Evolutionary conservation across 352 stramenopile genomes (phyloP).

Genomic region (Albugo laibachii): DNA sequence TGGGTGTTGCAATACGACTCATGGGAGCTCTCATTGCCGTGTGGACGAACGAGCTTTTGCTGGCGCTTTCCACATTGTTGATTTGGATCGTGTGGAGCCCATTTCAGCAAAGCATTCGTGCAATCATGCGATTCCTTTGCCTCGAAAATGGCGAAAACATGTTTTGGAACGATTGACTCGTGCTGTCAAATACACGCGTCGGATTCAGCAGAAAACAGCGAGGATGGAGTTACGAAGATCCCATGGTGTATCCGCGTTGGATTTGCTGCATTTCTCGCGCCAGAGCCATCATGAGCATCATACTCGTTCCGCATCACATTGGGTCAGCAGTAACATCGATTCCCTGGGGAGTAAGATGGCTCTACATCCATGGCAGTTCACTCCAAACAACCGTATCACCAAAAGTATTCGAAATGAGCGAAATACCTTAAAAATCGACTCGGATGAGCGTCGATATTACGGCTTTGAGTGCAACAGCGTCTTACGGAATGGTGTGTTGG

Average conservation of each 20-base stretch:
- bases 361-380: too few relatives aligned
- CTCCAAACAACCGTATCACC: too few relatives aligned
- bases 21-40: constrained; percentile 12
- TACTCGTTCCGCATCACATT: background rate
- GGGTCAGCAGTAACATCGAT: background rate
- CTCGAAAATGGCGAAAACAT: constrained; percentile 55
- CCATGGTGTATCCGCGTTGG: background rate
- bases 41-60: too few relatives aligned
- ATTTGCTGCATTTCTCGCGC: background rate
- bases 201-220: constrained; percentile 12
- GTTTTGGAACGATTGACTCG: constrained; percentile 60
- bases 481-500: constrained; percentile 31
- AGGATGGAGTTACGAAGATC: background rate
- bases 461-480: constrained; percentile 28
- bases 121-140: constrained; percentile 27
- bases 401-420: background rate
- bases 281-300: background rate
- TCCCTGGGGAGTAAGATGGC: too few relatives aligned
- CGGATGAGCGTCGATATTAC: constrained; percentile 38
- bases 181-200: constrained; percentile 33
- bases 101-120: constrained; percentile 21
- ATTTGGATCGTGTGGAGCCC: constrained; percentile 39
- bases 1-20: constrained; percentile 24
- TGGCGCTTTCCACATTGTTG: constrained; percentile 16
- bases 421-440: background rate